Conservation (phyloP, 2,329 filamentous ascomycete genomes). For the Trichophyton equinum region DNA sequence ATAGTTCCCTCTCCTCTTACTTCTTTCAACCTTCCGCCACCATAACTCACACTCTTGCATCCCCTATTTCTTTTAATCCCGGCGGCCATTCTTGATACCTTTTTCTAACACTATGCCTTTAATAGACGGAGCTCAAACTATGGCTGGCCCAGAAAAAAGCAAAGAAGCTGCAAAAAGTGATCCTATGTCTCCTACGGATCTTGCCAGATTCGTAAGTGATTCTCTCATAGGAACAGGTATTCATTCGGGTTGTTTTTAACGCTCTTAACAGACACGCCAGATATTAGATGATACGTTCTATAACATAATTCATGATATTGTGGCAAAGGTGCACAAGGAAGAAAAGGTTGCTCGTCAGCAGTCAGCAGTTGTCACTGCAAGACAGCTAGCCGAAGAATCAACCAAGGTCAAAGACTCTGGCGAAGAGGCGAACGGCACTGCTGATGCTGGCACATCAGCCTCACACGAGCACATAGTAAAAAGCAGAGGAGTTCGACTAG, state of each 20-base stretch:
- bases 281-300: slow-evolving; percentile 47
- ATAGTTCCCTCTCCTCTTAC: neutral
- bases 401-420: slow-evolving; percentile 21
- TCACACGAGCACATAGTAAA: slow-evolving; percentile 25
- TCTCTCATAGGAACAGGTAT: neutral
- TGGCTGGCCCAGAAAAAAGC: slow-evolving; percentile 16
- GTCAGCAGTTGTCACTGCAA: slow-evolving; percentile 34
- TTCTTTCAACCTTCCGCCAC: neutral
- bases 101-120: neutral
- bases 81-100: neutral
- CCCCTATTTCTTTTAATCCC: neutral
- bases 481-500: slow-evolving; percentile 25
- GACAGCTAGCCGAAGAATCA: slow-evolving; percentile 32
- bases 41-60: neutral
- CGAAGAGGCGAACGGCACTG: slow-evolving; percentile 21
- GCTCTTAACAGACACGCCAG: slow-evolving; percentile 25
- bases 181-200: slow-evolving; percentile 25
- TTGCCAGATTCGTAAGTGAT: slow-evolving; percentile 30
- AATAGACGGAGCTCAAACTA: slow-evolving; percentile 10
- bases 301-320: slow-evolving; percentile 48
- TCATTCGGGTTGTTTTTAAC: neutral
- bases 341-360: slow-evolving; percentile 50
- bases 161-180: slow-evolving; percentile 22
- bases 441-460: slow-evolving; percentile 25
- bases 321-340: slow-evolving; percentile 46